Conservation (phyloP, 306 rosid genomes). For the Prunus armeniaca region DNA sequence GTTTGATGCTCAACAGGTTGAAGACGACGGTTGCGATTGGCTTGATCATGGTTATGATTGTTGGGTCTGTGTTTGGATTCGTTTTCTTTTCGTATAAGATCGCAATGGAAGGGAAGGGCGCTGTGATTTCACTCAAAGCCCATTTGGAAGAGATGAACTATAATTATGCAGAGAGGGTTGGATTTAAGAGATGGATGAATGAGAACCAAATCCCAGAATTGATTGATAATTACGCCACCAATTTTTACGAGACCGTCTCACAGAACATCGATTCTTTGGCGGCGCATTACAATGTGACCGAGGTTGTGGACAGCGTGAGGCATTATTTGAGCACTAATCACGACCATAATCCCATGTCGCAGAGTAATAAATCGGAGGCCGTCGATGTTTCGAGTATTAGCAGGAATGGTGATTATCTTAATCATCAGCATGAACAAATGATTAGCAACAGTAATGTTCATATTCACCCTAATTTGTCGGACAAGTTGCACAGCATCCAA, state of each 20-base stretch:
- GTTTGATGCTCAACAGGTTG: constrained; percentile 26
- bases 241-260: constrained; percentile 19
- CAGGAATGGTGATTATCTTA: not conserved
- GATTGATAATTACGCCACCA: constrained; percentile 25
- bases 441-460: not conserved
- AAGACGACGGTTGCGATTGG: constrained; percentile 40
- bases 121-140: constrained; percentile 27
- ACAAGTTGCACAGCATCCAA: constrained; percentile 15
- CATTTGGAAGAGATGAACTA: constrained; percentile 35
- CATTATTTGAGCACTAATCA: constrained; percentile 6
- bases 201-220: constrained; percentile 24
- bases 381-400: not conserved
- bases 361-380: not conserved
- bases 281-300: constrained; percentile 32
- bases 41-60: constrained; percentile 33
- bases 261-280: constrained; percentile 35
- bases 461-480: not conserved
- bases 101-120: constrained; percentile 32
- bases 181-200: constrained; percentile 30
- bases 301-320: constrained; percentile 30
- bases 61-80: constrained; percentile 25
- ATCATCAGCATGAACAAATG: not conserved
- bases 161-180: constrained; percentile 36
- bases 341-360: not conserved
- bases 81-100: constrained; percentile 43